A percentile compares a stretch with the other conserved stretches of the same genome.
Conservation (phyloP, 2,329 filamentous ascomycete genomes). For the Blastomyces gilchristii region DNA sequence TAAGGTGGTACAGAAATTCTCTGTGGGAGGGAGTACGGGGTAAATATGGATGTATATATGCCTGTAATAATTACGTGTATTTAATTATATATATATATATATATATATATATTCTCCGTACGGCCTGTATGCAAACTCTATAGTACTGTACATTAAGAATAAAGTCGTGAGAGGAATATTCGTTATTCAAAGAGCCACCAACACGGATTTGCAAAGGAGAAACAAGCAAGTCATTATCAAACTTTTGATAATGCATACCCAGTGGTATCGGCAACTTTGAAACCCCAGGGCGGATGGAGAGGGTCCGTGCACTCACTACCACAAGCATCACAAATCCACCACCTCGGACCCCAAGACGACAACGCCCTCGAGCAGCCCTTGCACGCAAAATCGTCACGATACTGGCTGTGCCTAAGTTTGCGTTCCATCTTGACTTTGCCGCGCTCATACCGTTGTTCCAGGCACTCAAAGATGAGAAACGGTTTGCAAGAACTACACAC, state of each 20-base stretch:
- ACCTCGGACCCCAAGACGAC: neutral
- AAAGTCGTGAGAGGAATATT: neutral
- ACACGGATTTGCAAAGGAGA: neutral
- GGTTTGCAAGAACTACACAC: neutral
- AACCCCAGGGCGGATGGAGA: conserved; percentile 3
- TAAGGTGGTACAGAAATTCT: neutral
- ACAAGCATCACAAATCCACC: conserved; percentile 6
- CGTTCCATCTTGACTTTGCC: neutral
- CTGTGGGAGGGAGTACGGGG: too few species aligned
- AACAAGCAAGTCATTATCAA: neutral
- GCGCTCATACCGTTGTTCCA: neutral
- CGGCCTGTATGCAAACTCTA: neutral
- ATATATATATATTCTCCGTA: neutral
- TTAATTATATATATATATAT: neutral
- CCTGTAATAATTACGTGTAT: neutral
- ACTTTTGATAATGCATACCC: neutral
- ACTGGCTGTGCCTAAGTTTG: neutral
- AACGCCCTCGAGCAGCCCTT: neutral
- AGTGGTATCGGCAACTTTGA: neutral
- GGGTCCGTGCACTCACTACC: neutral
- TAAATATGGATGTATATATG: neutral
- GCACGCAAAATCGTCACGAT: neutral
- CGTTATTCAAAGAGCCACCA: neutral
- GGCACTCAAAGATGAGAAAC: neutral
- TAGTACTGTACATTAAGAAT: neutral